Evolutionary conservation across 202 grass and related monocot genomes (phyloP).

Genomic region (Panicum virgatum): DNA sequence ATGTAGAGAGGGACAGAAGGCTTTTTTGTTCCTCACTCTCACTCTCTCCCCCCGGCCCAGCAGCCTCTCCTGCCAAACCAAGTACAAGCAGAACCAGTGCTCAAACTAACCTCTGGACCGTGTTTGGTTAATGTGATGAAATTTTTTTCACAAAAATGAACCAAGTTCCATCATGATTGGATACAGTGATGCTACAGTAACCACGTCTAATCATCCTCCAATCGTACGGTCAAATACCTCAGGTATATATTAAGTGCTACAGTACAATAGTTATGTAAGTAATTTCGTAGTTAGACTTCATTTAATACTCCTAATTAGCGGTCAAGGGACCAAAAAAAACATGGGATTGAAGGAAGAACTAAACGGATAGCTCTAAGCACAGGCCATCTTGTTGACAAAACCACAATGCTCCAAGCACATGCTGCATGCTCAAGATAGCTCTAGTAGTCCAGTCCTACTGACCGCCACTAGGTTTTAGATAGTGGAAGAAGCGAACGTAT

Average conservation of each 20-base stretch:
- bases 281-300: too few relatives aligned
- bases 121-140: too few relatives aligned
- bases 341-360: not conserved
- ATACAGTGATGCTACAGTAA: too few relatives aligned
- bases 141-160: too few relatives aligned
- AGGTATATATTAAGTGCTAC: too few relatives aligned
- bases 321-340: too few relatives aligned
- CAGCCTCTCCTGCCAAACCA: conserved; percentile 26
- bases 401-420: conserved; percentile 36
- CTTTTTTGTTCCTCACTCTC: conserved; percentile 29
- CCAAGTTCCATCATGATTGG: too few relatives aligned
- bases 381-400: conserved; percentile 32
- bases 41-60: not conserved
- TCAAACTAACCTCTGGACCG: conserved; percentile 28
- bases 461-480: not conserved
- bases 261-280: too few relatives aligned
- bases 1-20: conserved; percentile 44
- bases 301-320: too few relatives aligned
- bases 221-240: too few relatives aligned
- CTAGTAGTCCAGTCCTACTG: not conserved
- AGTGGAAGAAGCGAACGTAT: not conserved
- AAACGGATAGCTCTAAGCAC: conserved; percentile 4
- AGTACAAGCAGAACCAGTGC: conserved; percentile 12
- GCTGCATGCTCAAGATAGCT: not conserved
- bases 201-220: too few relatives aligned